A percentile compares a stretch with the other conserved stretches of the same genome.
Evolutionary conservation across 2,329 filamentous ascomycete genomes (phyloP).

Genomic region (Simplicillium aogashimaense): DNA sequence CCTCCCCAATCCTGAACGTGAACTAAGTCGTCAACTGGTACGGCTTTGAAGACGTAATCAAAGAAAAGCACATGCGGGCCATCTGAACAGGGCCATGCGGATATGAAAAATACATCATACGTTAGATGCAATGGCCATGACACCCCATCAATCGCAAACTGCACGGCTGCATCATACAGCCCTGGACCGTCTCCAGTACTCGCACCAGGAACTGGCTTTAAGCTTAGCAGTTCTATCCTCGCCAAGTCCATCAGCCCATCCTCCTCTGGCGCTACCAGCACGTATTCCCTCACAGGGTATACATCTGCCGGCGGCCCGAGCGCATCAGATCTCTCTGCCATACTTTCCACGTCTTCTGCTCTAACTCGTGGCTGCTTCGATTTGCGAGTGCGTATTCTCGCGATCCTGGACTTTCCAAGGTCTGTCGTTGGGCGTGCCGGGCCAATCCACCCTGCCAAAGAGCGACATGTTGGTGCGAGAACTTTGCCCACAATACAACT

Average conservation of each 20-base stretch:
- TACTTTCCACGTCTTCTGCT: constrained; percentile 49
- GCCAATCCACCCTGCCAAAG: constrained; percentile 65
- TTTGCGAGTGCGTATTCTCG: constrained; percentile 52
- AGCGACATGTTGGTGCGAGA: constrained; percentile 59
- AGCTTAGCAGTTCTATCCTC: constrained; percentile 56
- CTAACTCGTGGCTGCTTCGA: constrained; percentile 46
- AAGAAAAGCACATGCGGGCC: constrained; percentile 63
- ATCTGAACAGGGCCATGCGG: constrained; percentile 53
- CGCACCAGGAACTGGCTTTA: constrained; percentile 30
- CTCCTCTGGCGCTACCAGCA: constrained; percentile 46
- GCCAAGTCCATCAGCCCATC: constrained; percentile 55
- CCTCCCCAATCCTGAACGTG: constrained; percentile 56
- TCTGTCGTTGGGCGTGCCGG: constrained; percentile 60
- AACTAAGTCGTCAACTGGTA: constrained; percentile 56
- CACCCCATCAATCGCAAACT: constrained; percentile 53
- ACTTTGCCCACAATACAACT: constrained; percentile 67
- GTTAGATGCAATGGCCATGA: constrained; percentile 54
- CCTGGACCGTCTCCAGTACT: constrained; percentile 22
- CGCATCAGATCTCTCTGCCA: constrained; percentile 58
- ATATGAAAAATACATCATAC: constrained; percentile 57
- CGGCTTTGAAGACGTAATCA: constrained; percentile 53
- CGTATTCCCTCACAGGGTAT: constrained; percentile 60
- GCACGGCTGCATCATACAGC: constrained; percentile 51
- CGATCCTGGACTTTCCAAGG: constrained; percentile 59
- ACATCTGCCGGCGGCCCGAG: constrained; percentile 52